phyloP scores from a whole-genome alignment of 2,329 filamentous ascomycete species.

The Chaetomium sp. region DNA sequence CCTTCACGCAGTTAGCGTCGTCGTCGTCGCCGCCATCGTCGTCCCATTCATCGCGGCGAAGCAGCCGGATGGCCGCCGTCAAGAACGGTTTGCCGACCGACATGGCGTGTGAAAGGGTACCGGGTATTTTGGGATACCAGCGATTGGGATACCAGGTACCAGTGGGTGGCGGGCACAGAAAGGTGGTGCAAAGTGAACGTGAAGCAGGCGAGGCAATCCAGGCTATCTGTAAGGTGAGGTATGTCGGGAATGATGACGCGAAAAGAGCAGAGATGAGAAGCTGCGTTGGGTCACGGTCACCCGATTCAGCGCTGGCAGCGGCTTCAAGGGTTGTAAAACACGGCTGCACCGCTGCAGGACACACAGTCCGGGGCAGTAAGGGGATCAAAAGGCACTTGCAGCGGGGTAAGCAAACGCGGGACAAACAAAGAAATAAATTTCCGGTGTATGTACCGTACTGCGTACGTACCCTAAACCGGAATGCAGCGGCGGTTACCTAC shows the following conservation, averaged over 20 bases:
- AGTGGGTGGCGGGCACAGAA: neutral
- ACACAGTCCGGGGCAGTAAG: neutral
- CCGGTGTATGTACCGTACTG: too few species aligned
- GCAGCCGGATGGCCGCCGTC: neutral
- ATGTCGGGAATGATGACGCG: neutral
- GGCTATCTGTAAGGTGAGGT: neutral
- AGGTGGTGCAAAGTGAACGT: neutral
- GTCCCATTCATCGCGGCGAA: neutral
- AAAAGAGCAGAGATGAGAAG: neutral
- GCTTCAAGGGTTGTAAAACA: neutral
- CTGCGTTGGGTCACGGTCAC: neutral
- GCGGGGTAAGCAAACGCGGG: neutral
- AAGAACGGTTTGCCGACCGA: neutral
- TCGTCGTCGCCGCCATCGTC: neutral
- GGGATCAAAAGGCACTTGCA: neutral
- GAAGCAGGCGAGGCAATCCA: neutral
- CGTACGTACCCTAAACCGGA: neutral
- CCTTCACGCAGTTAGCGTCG: neutral
- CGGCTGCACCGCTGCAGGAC: neutral
- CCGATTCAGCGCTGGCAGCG: neutral
- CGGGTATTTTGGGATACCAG: neutral
- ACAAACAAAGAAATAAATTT: too few species aligned
- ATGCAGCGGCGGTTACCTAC: neutral
- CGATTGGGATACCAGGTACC: neutral
- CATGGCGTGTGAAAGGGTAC: neutral